These are phyloP conservation scores for Beauveria australis DNA, from an alignment of 2,329 filamentous ascomycete genomes.

Conservation along the genomic window DNA sequence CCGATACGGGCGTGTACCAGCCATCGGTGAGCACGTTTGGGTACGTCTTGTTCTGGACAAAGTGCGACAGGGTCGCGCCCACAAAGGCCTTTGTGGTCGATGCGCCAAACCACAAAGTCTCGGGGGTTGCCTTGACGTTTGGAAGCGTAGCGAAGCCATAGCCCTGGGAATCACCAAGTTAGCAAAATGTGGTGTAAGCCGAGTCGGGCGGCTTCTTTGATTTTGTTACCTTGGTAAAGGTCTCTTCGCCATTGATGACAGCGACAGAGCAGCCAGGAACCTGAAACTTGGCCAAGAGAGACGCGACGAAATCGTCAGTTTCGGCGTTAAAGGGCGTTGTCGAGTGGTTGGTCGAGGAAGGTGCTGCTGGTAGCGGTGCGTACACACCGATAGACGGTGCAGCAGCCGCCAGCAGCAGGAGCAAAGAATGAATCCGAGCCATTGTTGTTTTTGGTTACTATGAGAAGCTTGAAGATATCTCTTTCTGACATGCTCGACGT, in stretches of 20 bases:
- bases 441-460: neutral
- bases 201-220: neutral
- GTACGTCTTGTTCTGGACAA: constrained; percentile 32
- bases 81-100: constrained; percentile 45
- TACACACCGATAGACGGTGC: neutral
- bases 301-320: constrained; percentile 5
- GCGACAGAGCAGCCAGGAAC: constrained; percentile 42
- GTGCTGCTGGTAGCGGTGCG: neutral
- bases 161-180: neutral
- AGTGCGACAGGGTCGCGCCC: constrained; percentile 36
- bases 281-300: constrained; percentile 27
- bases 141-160: constrained; percentile 3
- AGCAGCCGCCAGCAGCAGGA: neutral
- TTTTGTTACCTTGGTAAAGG: constrained; percentile 27
- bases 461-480: neutral
- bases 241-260: constrained; percentile 35
- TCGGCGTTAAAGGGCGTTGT: neutral
- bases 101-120: constrained; percentile 41
- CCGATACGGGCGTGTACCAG: constrained; percentile 34
- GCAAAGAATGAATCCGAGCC: neutral
- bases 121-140: constrained; percentile 31
- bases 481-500: neutral
- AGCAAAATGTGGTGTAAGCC: neutral
- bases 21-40: constrained; percentile 19
- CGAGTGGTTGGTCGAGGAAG: neutral